A percentile compares a stretch with the other conserved stretches of the same genome.
Evolutionary conservation across 2,329 filamentous ascomycete genomes (phyloP).

Genomic region (Tetracladium maxilliforme): DNA sequence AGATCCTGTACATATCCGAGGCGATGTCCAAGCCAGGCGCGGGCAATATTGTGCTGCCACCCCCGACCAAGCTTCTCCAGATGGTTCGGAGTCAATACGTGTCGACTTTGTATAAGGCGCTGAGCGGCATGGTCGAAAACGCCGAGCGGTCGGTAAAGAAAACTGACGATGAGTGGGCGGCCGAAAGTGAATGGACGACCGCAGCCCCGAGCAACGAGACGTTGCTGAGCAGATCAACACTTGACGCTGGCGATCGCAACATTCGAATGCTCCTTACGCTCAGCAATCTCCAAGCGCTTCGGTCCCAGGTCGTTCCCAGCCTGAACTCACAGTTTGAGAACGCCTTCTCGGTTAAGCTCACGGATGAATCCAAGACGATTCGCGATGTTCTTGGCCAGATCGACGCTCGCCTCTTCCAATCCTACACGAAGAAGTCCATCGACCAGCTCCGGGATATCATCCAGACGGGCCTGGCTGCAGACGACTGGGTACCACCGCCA

Average conservation of each 20-base stretch:
- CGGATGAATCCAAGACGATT: conserved; percentile 85
- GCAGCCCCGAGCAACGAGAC: too few species aligned
- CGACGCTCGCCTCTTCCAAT: conserved; percentile 78
- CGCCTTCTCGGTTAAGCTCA: conserved; percentile 84
- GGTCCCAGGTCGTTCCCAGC: conserved; percentile 67
- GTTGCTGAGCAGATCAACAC: too few species aligned
- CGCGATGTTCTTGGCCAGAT: conserved; percentile 84
- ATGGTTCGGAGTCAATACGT: conserved; percentile 89
- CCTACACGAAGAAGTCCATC: conserved; percentile 71
- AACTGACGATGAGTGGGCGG: conserved; percentile 21
- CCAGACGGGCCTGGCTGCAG: conserved; percentile 52
- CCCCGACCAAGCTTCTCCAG: conserved; percentile 74
- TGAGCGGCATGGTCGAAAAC: conserved; percentile 95
- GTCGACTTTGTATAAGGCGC: conserved; percentile 80
- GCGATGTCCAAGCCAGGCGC: conserved; percentile 61
- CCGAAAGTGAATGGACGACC: too few species aligned
- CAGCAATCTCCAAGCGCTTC: conserved; percentile 77
- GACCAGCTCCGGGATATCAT: conserved; percentile 56
- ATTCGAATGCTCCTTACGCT: conserved; percentile 88
- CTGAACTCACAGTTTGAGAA: conserved; percentile 91
- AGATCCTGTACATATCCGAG: conserved; percentile 85
- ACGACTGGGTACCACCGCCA: conserved; percentile 53
- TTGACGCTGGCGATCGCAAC: too few species aligned
- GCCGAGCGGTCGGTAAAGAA: conserved; percentile 62
- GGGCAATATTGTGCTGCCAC: conserved; percentile 68